Evolutionary conservation across 2,329 filamentous ascomycete species (phyloP).

Genomic region (Hortaea werneckii): DNA sequence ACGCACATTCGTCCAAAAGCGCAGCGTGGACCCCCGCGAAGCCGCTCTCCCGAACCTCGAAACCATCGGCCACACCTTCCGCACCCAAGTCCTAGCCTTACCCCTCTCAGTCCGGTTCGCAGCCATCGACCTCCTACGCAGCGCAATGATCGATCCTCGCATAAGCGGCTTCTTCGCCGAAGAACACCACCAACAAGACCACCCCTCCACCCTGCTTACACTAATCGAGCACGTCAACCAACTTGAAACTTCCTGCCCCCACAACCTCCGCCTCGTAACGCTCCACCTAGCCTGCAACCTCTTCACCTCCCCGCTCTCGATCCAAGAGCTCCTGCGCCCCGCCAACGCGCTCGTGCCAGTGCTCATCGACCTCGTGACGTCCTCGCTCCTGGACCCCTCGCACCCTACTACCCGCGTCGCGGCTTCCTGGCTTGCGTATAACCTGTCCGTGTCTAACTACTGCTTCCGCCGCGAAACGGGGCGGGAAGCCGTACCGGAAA

Average conservation of each 20-base stretch:
- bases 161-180: slow-evolving; percentile 76
- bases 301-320: slow-evolving; percentile 65
- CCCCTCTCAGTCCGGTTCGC: slow-evolving; percentile 62
- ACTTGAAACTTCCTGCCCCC: slow-evolving; percentile 55
- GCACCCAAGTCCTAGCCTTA: slow-evolving; percentile 32
- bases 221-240: slow-evolving; percentile 48
- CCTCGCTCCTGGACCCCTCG: slow-evolving; percentile 66
- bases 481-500: slow-evolving; percentile 52
- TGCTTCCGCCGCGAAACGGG: slow-evolving; percentile 50
- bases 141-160: slow-evolving; percentile 65
- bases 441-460: slow-evolving; percentile 63
- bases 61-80: slow-evolving; percentile 41
- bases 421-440: slow-evolving; percentile 74
- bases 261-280: slow-evolving; percentile 72
- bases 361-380: slow-evolving; percentile 60
- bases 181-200: slow-evolving; percentile 46
- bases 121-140: slow-evolving; percentile 73
- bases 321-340: slow-evolving; percentile 29
- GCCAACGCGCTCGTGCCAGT: slow-evolving; percentile 7
- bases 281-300: slow-evolving; percentile 78
- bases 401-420: slow-evolving; percentile 69
- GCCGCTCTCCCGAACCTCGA: slow-evolving; percentile 61
- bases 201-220: slow-evolving; percentile 51
- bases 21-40: slow-evolving; percentile 50
- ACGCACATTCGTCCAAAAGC: slow-evolving; percentile 59